Evolutionary conservation across 768 basidiomycete species (phyloP).

Genomic region (Lyophyllum semitale): DNA sequence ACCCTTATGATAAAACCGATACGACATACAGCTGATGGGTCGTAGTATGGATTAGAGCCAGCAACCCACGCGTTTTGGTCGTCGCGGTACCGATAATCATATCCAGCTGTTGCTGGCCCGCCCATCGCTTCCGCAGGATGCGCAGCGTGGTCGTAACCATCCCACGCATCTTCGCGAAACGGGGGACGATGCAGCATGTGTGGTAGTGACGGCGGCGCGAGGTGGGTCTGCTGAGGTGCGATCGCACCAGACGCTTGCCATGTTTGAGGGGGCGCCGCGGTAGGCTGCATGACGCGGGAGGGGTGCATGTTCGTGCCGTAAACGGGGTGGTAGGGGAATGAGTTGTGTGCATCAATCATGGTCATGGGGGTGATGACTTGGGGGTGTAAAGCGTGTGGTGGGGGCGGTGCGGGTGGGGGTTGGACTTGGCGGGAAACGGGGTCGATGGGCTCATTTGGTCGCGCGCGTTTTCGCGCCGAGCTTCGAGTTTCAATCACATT

Average conservation of each 20-base stretch:
- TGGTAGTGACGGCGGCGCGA: slow-evolving; percentile 46
- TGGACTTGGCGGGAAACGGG: slow-evolving; percentile 16
- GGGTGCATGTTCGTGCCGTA: slow-evolving; percentile 33
- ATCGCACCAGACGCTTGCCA: slow-evolving; percentile 68
- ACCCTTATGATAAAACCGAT: background rate
- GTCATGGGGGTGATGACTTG: slow-evolving; percentile 26
- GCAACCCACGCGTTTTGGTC: slow-evolving; percentile 55
- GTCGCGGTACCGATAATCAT: slow-evolving; percentile 65
- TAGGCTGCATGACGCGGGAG: slow-evolving; percentile 43
- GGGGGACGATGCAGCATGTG: slow-evolving; percentile 50
- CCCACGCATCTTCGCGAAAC: slow-evolving; percentile 63
- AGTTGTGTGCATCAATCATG: slow-evolving; percentile 30
- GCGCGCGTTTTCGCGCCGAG: slow-evolving; percentile 11
- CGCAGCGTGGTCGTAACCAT: slow-evolving; percentile 48
- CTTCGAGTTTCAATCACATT: slow-evolving; percentile 8
- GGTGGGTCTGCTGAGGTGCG: slow-evolving; percentile 66
- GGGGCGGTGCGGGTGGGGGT: slow-evolving; percentile 16
- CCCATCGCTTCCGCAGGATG: slow-evolving; percentile 50
- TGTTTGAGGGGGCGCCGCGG: slow-evolving; percentile 55
- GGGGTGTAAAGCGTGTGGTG: slow-evolving; percentile 21
- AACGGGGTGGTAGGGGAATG: slow-evolving; percentile 41
- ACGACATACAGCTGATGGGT: slow-evolving; percentile 45
- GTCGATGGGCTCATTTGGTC: slow-evolving; percentile 6
- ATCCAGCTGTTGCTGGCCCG: slow-evolving; percentile 43
- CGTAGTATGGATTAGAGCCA: slow-evolving; percentile 55